phyloP scores from a whole-genome alignment of 2,329 filamentous ascomycete species.

The Dothistroma pini region DNA sequence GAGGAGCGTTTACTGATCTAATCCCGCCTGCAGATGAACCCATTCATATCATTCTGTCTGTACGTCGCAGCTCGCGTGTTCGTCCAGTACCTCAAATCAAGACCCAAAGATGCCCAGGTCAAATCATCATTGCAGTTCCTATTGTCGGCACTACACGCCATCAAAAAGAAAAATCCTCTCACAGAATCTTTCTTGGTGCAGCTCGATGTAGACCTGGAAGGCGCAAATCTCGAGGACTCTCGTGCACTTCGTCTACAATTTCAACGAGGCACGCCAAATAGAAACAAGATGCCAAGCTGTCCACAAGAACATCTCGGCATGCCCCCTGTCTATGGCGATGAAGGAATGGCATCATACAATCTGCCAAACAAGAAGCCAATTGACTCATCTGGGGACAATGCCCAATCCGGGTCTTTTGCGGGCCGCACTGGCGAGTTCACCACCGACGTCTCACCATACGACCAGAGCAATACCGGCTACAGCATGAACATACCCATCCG shows the following conservation, averaged over 20 bases:
- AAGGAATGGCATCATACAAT: slow-evolving; percentile 24
- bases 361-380: slow-evolving; percentile 12
- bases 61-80: slow-evolving; percentile 96
- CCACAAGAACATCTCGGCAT: slow-evolving; percentile 17
- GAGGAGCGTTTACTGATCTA: slow-evolving; percentile 8
- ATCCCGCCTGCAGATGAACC: slow-evolving; percentile 80
- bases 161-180: slow-evolving; percentile 83
- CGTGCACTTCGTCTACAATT: slow-evolving; percentile 22
- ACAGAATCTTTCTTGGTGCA: slow-evolving; percentile 95
- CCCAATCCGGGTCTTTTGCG: neutral
- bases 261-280: slow-evolving; percentile 7
- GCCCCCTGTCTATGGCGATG: slow-evolving; percentile 23
- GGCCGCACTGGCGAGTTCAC: neutral
- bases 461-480: neutral
- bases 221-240: slow-evolving; percentile 54
- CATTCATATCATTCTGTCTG: slow-evolving; percentile 90
- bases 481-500: slow-evolving; percentile 22
- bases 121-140: slow-evolving; percentile 84
- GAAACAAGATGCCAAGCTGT: slow-evolving; percentile 16
- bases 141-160: slow-evolving; percentile 80
- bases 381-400: neutral
- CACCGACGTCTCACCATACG: neutral
- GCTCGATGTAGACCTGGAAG: slow-evolving; percentile 85
- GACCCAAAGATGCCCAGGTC: slow-evolving; percentile 77
- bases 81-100: slow-evolving; percentile 91